phyloP scores from a whole-genome alignment of 257 asterid genomes.

The Gentiana straminea region DNA sequence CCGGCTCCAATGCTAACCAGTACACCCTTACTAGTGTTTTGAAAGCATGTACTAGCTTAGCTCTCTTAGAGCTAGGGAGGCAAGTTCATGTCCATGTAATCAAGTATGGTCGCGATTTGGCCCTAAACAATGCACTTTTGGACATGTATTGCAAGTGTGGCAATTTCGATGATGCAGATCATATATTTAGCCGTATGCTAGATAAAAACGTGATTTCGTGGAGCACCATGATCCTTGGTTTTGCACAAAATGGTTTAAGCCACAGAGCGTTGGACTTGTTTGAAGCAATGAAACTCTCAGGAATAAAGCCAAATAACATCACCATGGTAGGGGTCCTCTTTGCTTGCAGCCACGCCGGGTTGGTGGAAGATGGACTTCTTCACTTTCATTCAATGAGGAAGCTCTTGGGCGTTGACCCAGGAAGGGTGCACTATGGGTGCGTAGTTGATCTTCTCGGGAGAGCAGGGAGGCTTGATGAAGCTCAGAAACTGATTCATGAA shows the following conservation, averaged over 20 bases:
- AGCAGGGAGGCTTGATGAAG: slow-evolving; percentile 37
- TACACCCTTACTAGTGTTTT: slow-evolving; percentile 68
- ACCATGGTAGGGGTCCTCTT: slow-evolving; percentile 31
- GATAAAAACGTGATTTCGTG: slow-evolving; percentile 30
- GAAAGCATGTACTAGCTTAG: slow-evolving; percentile 79
- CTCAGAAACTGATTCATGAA: slow-evolving; percentile 22
- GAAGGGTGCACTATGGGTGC: slow-evolving; percentile 39
- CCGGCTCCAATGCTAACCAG: slow-evolving; percentile 52
- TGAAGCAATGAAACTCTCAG: slow-evolving; percentile 23
- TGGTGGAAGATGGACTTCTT: slow-evolving; percentile 21
- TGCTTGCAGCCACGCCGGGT: slow-evolving; percentile 38
- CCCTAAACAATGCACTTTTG: slow-evolving; percentile 67
- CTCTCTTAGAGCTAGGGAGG: slow-evolving; percentile 68
- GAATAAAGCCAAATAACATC: slow-evolving; percentile 22
- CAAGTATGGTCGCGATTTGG: slow-evolving; percentile 62
- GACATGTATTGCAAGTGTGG: slow-evolving; percentile 52
- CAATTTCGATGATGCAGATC: slow-evolving; percentile 19
- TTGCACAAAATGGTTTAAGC: slow-evolving; percentile 33
- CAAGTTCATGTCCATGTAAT: slow-evolving; percentile 77
- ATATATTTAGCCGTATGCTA: slow-evolving; percentile 28
- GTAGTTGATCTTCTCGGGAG: slow-evolving; percentile 42
- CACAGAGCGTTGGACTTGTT: slow-evolving; percentile 22
- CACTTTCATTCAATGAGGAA: slow-evolving; percentile 29
- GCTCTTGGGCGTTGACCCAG: slow-evolving; percentile 22
- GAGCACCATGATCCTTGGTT: slow-evolving; percentile 39